A percentile compares a stretch with the other conserved stretches of the same genome.
These are phyloP conservation scores for Fagopyrum tataricum DNA, from an alignment of 148 eudicot genomes.

Conservation along the genomic window DNA sequence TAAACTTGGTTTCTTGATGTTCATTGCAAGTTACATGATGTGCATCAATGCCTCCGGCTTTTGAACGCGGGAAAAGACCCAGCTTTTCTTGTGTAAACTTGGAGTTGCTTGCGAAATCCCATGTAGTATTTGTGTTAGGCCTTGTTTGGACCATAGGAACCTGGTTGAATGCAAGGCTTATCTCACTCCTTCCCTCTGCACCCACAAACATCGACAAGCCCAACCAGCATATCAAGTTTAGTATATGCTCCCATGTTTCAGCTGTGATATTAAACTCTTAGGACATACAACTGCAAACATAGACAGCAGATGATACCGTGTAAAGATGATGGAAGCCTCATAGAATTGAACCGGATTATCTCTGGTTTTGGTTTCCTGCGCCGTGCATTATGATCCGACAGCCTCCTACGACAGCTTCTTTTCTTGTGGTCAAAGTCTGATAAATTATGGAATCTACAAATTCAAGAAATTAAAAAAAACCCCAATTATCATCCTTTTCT, in stretches of 20 bases:
- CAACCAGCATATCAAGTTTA: neutral
- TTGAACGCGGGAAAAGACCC: conserved; percentile 24
- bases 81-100: conserved; percentile 44
- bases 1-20: conserved; percentile 27
- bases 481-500: neutral
- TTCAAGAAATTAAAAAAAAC: neutral
- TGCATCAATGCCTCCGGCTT: conserved; percentile 32
- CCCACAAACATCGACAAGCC: neutral
- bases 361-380: conserved; percentile 83
- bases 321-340: conserved; percentile 45
- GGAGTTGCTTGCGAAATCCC: conserved; percentile 43
- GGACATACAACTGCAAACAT: neutral
- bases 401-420: conserved; percentile 91
- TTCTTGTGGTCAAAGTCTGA: conserved; percentile 86
- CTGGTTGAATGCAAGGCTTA: conserved; percentile 48
- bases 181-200: conserved; percentile 61
- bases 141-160: conserved; percentile 36
- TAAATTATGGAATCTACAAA: conserved; percentile 74
- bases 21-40: conserved; percentile 34
- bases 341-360: conserved; percentile 49
- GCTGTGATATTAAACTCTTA: neutral
- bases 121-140: conserved; percentile 29
- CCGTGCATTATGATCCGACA: conserved; percentile 90
- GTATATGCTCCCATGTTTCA: neutral
- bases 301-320: conserved; percentile 30